Base-by-base conservation (phyloP, 1,139 yeast genomes). In the Geotrichum macrosporum region DNA sequence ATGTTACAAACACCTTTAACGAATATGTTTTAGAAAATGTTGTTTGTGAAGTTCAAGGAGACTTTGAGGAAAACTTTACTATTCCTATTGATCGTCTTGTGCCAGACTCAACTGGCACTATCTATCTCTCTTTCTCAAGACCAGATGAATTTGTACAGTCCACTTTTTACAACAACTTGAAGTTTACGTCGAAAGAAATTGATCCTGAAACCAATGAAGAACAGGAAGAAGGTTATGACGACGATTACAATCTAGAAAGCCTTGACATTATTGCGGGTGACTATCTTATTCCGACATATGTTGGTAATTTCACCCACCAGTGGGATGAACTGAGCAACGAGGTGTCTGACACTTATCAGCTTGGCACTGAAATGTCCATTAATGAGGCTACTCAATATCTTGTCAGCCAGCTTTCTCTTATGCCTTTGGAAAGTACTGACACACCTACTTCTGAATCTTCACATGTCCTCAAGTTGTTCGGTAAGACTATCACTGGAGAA, bases 241-340 rank as follows among this genome's bases (percentile, higher is more conserved):
- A 92, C 65, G 96, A 88, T 67, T 92, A 89, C 68, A 94, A 84
- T 63, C 77, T 92, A 55, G 96, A 89, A 64, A 84, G 84, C 53
- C 72, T 89, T 62, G 81, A 78, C 51, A 64, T 92, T 47, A 71
- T 70, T 33, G 84, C 94, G 12, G 95, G 96, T 41, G 96, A 88
- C 65, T 92, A 81, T 67, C 74, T 88, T 48, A 68, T 70, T 47
- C 95, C 96, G 46, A 74, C 87, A 27, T 88, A 80, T 64, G 78
- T 84, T 54, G 86, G 94, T 47, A 79, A 81, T 68, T 89, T 89
- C 64, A 77, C 84, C 5, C 72, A 77, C 45, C 70, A 78, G 32
- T 89, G 84, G 73, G 95, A 86, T 58, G 86, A 79, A 64, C 74
- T 89, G 55, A 74, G 75, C 30, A 67, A 70, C 51, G 81, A 87